Conservation (phyloP, 495 filamentous ascomycete species). For the Paragyromitra xinjiangensis region DNA sequence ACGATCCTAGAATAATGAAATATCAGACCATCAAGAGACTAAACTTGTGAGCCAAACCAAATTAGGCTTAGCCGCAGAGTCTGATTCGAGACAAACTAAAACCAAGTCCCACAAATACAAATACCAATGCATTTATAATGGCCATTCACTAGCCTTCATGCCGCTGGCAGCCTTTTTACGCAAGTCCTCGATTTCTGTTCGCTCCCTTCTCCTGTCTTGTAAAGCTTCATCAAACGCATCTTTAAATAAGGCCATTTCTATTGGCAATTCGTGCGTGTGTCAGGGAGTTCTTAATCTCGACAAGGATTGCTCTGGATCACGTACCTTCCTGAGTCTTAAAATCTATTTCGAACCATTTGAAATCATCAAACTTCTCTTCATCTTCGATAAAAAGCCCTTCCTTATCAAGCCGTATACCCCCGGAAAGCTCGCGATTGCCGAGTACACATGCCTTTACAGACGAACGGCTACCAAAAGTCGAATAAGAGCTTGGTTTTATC, state of each 20-base stretch:
- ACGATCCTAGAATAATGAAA: neutral
- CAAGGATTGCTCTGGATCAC: neutral
- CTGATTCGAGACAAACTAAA: neutral
- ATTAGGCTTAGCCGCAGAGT: neutral
- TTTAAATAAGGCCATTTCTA: conserved; percentile 45
- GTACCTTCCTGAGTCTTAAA: conserved; percentile 41
- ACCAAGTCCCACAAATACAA: neutral
- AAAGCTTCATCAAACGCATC: conserved; percentile 38
- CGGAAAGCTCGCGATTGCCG: conserved; percentile 41
- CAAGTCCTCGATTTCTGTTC: conserved; percentile 43
- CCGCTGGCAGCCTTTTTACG: conserved; percentile 37
- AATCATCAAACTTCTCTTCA: conserved; percentile 49
- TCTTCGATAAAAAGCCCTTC: conserved; percentile 45
- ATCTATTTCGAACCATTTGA: conserved; percentile 56
- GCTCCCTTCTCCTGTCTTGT: conserved; percentile 47
- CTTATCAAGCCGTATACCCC: conserved; percentile 54
- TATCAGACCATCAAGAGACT: neutral
- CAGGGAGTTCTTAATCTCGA: conserved; percentile 1
- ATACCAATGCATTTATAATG: neutral
- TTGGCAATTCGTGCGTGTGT: neutral
- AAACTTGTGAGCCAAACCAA: neutral
- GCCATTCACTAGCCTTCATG: conserved; percentile 9
- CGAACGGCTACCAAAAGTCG: conserved; percentile 35
- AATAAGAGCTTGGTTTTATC: conserved; percentile 45
- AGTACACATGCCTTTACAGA: conserved; percentile 52